Conservation (phyloP, 805 yeast species). For the Komagataella populi region DNA sequence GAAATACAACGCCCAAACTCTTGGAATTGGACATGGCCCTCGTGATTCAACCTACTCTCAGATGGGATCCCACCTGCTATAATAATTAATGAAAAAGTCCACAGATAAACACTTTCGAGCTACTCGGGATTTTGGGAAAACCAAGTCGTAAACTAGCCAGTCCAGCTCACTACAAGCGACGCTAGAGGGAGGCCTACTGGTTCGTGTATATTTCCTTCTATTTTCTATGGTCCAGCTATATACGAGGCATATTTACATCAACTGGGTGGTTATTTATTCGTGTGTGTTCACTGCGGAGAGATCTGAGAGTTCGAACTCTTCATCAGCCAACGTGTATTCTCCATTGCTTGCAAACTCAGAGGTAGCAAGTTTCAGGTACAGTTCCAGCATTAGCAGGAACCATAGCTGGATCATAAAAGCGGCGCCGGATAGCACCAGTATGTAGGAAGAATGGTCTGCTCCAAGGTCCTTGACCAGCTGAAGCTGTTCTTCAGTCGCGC, state of each 20-base stretch:
- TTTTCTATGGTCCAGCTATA: not conserved
- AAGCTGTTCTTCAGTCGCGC: conserved; percentile 86
- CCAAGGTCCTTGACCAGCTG: conserved; percentile 55
- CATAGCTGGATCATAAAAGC: conserved; percentile 62
- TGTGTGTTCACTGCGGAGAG: conserved; percentile 11
- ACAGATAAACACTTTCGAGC: not conserved
- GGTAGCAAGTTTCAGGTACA: conserved; percentile 28
- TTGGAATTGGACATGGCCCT: conserved; percentile 2
- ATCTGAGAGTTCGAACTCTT: conserved; percentile 42
- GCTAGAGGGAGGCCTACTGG: not conserved
- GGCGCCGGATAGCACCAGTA: conserved; percentile 54
- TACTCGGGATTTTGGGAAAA: not conserved
- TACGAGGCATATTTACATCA: not conserved
- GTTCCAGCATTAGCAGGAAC: conserved; percentile 43
- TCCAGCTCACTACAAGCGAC: too few species aligned
- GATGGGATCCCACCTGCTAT: not conserved
- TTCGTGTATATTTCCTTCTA: not conserved
- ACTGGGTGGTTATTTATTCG: not conserved
- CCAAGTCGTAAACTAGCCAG: too few species aligned
- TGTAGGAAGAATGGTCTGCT: conserved; percentile 78
- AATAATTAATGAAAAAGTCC: not conserved
- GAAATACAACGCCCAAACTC: not conserved
- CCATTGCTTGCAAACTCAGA: not conserved
- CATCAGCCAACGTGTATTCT: conserved; percentile 35
- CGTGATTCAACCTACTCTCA: not conserved